Base-by-base conservation (phyloP, 177 flowering plant species). In the Vitis hybrid region DNA sequence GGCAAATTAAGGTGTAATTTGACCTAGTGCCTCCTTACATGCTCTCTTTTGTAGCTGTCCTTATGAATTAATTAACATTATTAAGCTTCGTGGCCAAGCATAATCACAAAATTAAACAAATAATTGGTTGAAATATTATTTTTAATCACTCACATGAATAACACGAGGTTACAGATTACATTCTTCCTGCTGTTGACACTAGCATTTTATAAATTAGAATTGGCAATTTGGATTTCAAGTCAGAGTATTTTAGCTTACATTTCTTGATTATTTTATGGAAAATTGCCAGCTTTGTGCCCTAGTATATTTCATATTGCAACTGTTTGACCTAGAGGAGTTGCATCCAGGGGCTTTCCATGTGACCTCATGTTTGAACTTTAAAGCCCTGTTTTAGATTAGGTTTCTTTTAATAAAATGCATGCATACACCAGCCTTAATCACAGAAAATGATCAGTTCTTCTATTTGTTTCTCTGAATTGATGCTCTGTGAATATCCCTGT, bases 51-150 rank as follows among this genome's bases (percentile, higher is more conserved):
- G 14, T 60, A 59, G 23, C 48, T 68, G 51, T 59, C 56, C 19
- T 15, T 15, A 60, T 10, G 30, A n/a, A 58, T 12, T 50, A 13
- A 49, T 2, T 5, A 59, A 48, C 19, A 13, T 21, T 23, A 48
- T 30, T 5, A 51, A 23, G 50, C 65, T 49, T 69, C 14, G 32
- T 60, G 71, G 48, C 58, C 56, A 69, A 69, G 71, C 71, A 69
- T 67, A 48, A 67, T 49, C 66, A 49, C 66, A 45, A 13, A 14
- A 34, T 40, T 62, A n/a, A 40, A 40, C 23, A 19, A 67, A 56
- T 23, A 40, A n/a, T 18, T 34, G 52, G 34, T 32, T 67, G 40
- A 32, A 55, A 18, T 68, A 23, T 60, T 64, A 18, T 51, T 55
- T 64, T 52, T 64, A 19, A 4, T n/a, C 14, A 40, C 1, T 45